A percentile compares a stretch with the other conserved stretches of the same genome.
These are phyloP conservation scores for Phoenix dactylifera DNA, from an alignment of 176 grass and related monocot genomes.

Conservation along the genomic window DNA sequence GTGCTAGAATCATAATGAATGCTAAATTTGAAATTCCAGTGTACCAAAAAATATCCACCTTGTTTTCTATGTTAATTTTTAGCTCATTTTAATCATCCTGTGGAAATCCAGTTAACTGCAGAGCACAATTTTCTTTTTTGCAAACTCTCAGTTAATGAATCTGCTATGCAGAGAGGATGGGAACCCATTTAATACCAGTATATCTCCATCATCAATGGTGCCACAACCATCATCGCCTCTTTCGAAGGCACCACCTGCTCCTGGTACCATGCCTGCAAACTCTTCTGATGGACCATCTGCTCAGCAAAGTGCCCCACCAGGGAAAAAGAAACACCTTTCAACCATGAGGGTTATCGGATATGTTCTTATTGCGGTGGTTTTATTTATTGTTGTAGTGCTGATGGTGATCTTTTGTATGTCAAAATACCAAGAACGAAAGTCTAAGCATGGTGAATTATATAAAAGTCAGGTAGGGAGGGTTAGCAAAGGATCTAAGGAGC, in stretches of 20 bases:
- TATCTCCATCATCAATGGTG: constrained; percentile 62
- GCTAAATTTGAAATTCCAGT: too few relatives aligned
- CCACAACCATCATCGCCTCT: constrained; percentile 31
- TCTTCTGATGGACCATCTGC: constrained; percentile 33
- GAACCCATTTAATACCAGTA: constrained; percentile 89
- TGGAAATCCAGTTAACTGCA: too few relatives aligned
- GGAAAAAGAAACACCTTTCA: constrained; percentile 35
- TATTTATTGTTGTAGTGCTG: constrained; percentile 48
- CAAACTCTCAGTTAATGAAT: neutral
- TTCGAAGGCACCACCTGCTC: constrained; percentile 30
- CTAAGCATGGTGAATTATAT: constrained; percentile 28
- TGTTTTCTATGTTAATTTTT: too few relatives aligned
- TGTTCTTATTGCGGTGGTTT: constrained; percentile 61
- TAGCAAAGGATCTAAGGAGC: constrained; percentile 34
- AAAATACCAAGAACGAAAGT: constrained; percentile 63
- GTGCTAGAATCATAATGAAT: too few relatives aligned
- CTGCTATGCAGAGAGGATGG: constrained; percentile 70
- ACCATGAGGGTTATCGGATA: constrained; percentile 69
- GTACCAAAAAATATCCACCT: too few relatives aligned
- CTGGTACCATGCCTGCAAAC: constrained; percentile 34
- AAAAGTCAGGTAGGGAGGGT: constrained; percentile 38
- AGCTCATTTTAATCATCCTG: too few relatives aligned
- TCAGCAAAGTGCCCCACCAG: constrained; percentile 17
- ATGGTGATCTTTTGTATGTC: constrained; percentile 59
- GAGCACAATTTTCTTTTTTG: too few relatives aligned